Evolutionary conservation across 257 asterid species (phyloP).

Genomic region (Lantana camara): DNA sequence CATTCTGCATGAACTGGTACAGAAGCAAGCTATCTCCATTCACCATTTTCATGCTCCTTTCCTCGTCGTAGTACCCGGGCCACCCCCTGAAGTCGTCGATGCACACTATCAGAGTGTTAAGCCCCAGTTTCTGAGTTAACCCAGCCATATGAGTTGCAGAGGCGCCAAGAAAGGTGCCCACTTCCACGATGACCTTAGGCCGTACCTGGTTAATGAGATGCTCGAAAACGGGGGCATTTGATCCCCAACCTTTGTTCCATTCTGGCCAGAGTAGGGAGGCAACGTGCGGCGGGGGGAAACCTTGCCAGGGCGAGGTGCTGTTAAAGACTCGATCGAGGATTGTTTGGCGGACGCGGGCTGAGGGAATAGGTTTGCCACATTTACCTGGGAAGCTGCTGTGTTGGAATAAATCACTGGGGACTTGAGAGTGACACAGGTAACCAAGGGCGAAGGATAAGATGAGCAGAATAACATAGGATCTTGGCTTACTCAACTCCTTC

Average conservation of each 20-base stretch:
- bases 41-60: constrained; percentile 52
- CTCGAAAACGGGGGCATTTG: constrained; percentile 57
- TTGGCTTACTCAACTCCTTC: constrained; percentile 26
- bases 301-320: constrained; percentile 57
- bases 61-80: constrained; percentile 63
- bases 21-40: constrained; percentile 59
- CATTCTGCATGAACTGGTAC: constrained; percentile 75
- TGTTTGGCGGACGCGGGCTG: constrained; percentile 34
- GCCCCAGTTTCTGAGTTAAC: constrained; percentile 36
- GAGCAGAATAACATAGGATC: constrained; percentile 22
- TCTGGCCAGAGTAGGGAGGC: constrained; percentile 32
- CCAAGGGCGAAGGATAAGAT: constrained; percentile 35
- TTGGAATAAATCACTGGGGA: constrained; percentile 26
- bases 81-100: constrained; percentile 80
- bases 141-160: constrained; percentile 54
- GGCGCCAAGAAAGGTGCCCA: constrained; percentile 62
- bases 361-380: constrained; percentile 32
- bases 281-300: constrained; percentile 54
- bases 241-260: constrained; percentile 65
- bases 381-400: constrained; percentile 38
- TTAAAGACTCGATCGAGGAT: constrained; percentile 51
- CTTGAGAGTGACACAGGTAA: constrained; percentile 32
- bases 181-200: constrained; percentile 61
- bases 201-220: constrained; percentile 46
- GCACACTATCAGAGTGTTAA: constrained; percentile 50